Percentiles rank a stretch among this genome's conserved stretches.
These are phyloP conservation scores for Phanerochaete carnosa DNA, from an alignment of 768 basidiomycete genomes.

Conservation along the genomic window DNA sequence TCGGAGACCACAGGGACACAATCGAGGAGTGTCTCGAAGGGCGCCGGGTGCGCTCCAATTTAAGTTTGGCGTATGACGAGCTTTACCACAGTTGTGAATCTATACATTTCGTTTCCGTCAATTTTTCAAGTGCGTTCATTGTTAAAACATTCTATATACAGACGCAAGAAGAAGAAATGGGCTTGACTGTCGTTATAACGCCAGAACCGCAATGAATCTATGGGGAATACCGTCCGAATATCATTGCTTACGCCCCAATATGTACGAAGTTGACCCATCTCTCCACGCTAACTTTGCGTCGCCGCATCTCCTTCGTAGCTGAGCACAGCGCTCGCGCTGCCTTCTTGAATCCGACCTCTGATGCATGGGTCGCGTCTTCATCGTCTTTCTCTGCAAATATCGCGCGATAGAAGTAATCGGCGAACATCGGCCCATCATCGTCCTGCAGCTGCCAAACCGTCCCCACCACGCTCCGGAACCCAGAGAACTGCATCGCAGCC, in stretches of 20 bases:
- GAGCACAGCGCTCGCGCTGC: slow-evolving; percentile 1
- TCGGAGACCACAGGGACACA: no score
- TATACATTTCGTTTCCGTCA: no score
- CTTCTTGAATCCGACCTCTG: background rate
- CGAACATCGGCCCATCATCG: slow-evolving; percentile 31
- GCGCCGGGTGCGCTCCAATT: no score
- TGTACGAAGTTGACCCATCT: slow-evolving; percentile 11
- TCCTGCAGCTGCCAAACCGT: slow-evolving; percentile 45
- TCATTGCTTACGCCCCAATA: slow-evolving; percentile 7
- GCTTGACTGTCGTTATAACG: no score
- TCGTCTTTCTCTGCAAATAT: background rate
- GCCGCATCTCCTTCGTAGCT: background rate
- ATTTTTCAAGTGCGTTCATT: no score
- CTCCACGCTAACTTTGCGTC: background rate
- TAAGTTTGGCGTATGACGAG: no score
- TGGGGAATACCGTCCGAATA: no score
- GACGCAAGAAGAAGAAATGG: no score
- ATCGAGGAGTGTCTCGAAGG: no score
- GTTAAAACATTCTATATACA: no score
- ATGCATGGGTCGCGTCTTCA: background rate
- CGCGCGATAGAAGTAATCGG: slow-evolving; percentile 28
- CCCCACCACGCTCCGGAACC: slow-evolving; percentile 32
- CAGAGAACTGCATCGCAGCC: slow-evolving; percentile 35
- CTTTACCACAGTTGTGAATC: no score
- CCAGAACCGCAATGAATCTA: no score